Evolutionary conservation across 257 asterid species (phyloP), one percentile per base, ranked within the genome.

Genomic region (Scutellaria minor): DNA sequence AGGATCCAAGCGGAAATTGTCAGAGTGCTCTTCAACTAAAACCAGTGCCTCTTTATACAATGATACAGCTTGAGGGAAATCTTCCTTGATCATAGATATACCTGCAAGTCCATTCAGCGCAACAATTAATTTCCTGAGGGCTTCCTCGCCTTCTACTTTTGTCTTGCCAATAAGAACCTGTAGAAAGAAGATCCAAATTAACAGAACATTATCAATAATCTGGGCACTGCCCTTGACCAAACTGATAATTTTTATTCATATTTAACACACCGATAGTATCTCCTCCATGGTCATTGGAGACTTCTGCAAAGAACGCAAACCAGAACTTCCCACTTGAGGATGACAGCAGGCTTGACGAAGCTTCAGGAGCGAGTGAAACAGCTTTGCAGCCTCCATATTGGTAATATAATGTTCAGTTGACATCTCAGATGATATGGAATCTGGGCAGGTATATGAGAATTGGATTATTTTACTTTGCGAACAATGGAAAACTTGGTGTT

Each of bases 311-410:
- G 97, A 81, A 51, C 99, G 96, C 68, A 94, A 72, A 63, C 99
- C 99, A 76, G 96, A 89, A 84, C 98, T 94, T 85, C 99, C 98
- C 58, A 94, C 98, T 85, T 94, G 99, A 80, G 99, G 99, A 84
- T 94, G 99, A 78, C 99, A 94, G 75, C 98, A 94, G 14, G 98
- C 99, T 81, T 94, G 99, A 31, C 99, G 99, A 80, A 94, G 98
- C 90, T 91, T 94, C 69, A 94, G 84, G 80, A 94, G 97, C 47
- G 99, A 94, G 87, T 85, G 85, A 68, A 94, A 94, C 80, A 94
- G 85, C 92, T 91, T 94, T 62, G 95, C 87, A 72, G 98, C 98
- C 80, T 94, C 97, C 86, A 71, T 20, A 22, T 83, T 88, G 74
- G 96, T 84, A 80, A 94, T 83, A 59, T 84, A 84, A 73, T 83